Evolutionary conservation across 2,329 filamentous ascomycete genomes (phyloP), one percentile per base, ranked within the genome.

Genomic region (Pyricularia grisea): DNA sequence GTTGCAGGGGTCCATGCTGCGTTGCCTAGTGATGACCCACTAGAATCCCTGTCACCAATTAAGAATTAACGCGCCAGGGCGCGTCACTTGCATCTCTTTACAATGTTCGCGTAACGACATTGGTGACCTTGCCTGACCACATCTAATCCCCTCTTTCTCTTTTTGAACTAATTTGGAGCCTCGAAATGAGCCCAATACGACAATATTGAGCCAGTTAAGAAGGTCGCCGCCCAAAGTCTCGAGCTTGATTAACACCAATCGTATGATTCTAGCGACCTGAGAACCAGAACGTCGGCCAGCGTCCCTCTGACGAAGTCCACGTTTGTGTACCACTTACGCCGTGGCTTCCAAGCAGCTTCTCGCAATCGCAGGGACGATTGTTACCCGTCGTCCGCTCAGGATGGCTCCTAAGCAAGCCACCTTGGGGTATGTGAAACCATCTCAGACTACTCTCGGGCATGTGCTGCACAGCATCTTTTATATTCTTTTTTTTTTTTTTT

Each of bases 401-500:
- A 65, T 67, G 81, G 81, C 82, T 73, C 81, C 81, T 63, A 93
- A 92, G 78, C 93, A 97, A 81, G 88, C 91, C 75, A 97, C 92
- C 71, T 81, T 97, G 78, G 92, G 92, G 93, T 97, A 95, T 81
- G 93, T 94, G 72, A 90, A 87, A 80, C 81, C 88, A 75, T 84
- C 85, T 72, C 92, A 94, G 83, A 87, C 85, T 76, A 92, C 89
- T 74, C 81, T 94, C 78, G 87, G 89, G 91, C 93, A 87, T 80
- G 81, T 80, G 68, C 65, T 42, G 4, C 14, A 23, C 58, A 28
- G 9, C 10, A 61, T 10, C 23, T 11, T 14, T 50, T 36, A 2
- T n/a, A n/a, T n/a, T n/a, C n/a, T n/a, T n/a, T n/a, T n/a, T n/a
- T 31, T 31, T 31, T 31, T 31, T 4, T 31, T 31, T 6, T 31